These are phyloP conservation scores for Pseudonitzschia pungens DNA, from an alignment of 108 stramenopile genomes.

Conservation along the genomic window DNA sequence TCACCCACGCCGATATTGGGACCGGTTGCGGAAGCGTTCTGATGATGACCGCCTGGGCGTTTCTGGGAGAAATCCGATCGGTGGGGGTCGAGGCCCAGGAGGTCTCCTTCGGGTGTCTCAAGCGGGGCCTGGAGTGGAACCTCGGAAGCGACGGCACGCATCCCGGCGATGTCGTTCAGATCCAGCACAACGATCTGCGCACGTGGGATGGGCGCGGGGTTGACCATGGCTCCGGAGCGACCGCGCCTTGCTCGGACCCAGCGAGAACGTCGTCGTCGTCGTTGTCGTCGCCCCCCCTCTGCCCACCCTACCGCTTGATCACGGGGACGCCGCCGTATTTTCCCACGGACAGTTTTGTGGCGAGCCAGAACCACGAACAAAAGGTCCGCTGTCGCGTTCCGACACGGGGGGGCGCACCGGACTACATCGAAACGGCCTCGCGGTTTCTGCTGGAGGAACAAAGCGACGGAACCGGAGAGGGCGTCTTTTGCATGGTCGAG, in stretches of 20 bases:
- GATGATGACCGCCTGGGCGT: conserved; percentile 41
- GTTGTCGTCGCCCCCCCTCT: background rate
- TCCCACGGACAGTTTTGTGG: conserved; percentile 34
- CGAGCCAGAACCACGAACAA: conserved; percentile 37
- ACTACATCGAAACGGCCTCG: conserved; percentile 31
- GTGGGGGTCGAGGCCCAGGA: conserved; percentile 36
- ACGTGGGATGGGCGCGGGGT: conserved; percentile 24
- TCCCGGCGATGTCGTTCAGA: conserved; percentile 11
- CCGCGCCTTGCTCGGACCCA: conserved; percentile 16
- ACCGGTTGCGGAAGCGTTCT: conserved; percentile 37
- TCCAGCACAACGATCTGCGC: conserved; percentile 28
- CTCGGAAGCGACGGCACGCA: conserved; percentile 16
- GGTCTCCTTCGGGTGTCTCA: conserved; percentile 29
- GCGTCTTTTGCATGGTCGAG: conserved; percentile 35
- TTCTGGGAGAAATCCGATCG: conserved; percentile 29
- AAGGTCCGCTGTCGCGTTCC: conserved; percentile 38
- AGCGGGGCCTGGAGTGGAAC: conserved; percentile 33
- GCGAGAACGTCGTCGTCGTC: background rate
- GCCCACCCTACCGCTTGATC: conserved; percentile 21
- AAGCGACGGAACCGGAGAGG: background rate
- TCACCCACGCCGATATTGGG: conserved; percentile 32
- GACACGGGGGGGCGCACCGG: conserved; percentile 35
- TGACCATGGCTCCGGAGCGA: background rate
- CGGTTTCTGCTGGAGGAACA: conserved; percentile 13
- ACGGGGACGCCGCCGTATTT: conserved; percentile 43